Evolutionary conservation across 192 early-diverging fungal species (phyloP).

Genomic region (Oehlia diaphana): DNA sequence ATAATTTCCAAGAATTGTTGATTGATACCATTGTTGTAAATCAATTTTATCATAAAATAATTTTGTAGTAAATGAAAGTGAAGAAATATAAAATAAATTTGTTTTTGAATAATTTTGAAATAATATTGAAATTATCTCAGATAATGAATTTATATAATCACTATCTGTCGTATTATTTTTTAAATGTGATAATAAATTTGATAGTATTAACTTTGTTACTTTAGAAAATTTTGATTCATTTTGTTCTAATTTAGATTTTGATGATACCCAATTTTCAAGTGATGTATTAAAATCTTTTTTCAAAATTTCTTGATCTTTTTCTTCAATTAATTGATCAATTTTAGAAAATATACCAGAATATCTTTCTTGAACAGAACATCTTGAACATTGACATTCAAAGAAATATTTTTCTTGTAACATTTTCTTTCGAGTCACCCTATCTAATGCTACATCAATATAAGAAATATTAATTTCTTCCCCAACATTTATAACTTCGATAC

Average conservation of each 20-base stretch:
- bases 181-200: constrained; percentile 27
- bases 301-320: not conserved
- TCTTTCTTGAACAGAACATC: constrained; percentile 33
- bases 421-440: constrained; percentile 32
- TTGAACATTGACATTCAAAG: constrained; percentile 50
- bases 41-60: constrained; percentile 47
- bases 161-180: constrained; percentile 35
- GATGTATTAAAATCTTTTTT: not conserved
- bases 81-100: constrained; percentile 36
- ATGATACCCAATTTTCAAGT: not conserved
- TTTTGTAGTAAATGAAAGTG: constrained; percentile 40
- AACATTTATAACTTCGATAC: constrained; percentile 50
- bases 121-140: constrained; percentile 24
- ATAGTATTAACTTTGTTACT: not conserved
- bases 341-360: not conserved
- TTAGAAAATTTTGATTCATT: not conserved
- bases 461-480: constrained; percentile 58
- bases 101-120: constrained; percentile 19
- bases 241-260: not conserved
- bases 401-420: constrained; percentile 48
- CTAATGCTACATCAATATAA: constrained; percentile 57
- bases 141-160: constrained; percentile 29
- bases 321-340: constrained; percentile 11
- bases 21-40: constrained; percentile 36
- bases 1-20: constrained; percentile 45